phyloP scores from a whole-genome alignment of 129 eudicot species.

The Mikania micrantha region DNA sequence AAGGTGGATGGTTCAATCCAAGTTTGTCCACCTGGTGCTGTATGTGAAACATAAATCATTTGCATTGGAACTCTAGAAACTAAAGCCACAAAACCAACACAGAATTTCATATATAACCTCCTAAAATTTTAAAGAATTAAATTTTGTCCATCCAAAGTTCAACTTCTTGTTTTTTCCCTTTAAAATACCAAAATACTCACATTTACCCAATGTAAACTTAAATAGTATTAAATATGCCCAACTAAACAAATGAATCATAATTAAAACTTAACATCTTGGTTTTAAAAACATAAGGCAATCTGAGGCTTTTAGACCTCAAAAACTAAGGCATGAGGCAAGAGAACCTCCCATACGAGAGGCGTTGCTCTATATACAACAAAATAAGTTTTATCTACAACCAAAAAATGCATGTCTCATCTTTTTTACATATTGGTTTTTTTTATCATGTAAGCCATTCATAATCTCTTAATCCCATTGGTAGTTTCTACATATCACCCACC shows the following conservation, averaged over 20 bases:
- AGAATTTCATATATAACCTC: not conserved
- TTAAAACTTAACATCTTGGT: not conserved
- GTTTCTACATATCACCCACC: too few relatives aligned
- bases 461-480: too few relatives aligned
- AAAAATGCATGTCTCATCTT: too few relatives aligned
- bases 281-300: too few relatives aligned
- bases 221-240: not conserved
- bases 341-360: too few relatives aligned
- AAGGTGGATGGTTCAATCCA: slow-evolving; percentile 28
- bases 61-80: not conserved
- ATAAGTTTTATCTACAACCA: too few relatives aligned
- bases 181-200: not conserved
- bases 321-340: too few relatives aligned
- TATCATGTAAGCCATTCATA: too few relatives aligned
- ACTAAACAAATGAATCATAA: not conserved
- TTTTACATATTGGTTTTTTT: too few relatives aligned
- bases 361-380: too few relatives aligned
- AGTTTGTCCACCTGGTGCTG: slow-evolving; percentile 56
- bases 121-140: not conserved
- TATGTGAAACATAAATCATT: not conserved
- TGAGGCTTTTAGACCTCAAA: too few relatives aligned
- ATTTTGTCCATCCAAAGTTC: not conserved
- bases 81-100: not conserved
- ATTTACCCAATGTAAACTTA: not conserved
- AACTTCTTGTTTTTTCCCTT: not conserved